Evolutionary conservation across 2,329 filamentous ascomycete genomes (phyloP), one percentile per base, ranked within the genome.

Genomic region (Penicillium occitanis): DNA sequence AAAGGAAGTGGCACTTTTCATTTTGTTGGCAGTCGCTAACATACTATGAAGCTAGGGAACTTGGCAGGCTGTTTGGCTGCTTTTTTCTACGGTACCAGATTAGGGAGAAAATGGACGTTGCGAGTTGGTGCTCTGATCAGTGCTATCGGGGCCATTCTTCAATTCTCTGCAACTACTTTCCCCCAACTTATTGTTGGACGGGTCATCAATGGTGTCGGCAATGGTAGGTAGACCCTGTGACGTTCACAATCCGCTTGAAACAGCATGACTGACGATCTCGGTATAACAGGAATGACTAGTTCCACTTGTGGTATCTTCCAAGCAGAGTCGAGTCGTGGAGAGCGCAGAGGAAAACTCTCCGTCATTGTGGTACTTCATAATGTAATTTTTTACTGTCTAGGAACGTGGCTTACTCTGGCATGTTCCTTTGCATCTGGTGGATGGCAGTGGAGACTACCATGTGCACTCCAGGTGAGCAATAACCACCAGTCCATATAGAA

Each of bases 281-380:
- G 10, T 19, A 44, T n/a, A 19, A 44, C 42, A 44, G 42, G 42
- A 19, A 44, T 44, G 42, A 44, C 17, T 10, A 44, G 42, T 44
- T 44, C 42, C 17, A 44, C 42, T 19, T 44, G 42, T 44, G 42
- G 42, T n/a, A 44, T 44, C 7, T 44, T 44, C 19, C 42, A 44
- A 44, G 42, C 42, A 10, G 81, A 83, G 66, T 81, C 79, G 69
- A 79, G 79, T 2, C 77, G 73, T 61, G 80, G 83, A 0, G 81
- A 81, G 65, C 85, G 85, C 71, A 80, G 84, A 61, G 85, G 85
- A 58, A 79, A 85, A 28, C 75, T 86, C 61, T 86, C 86, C 68
- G 85, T 84, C 70, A 84, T 86, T 66, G 83, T 78, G 71, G 82
- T 65, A 5, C 22, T 70, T n/a, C 62, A 64, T n/a, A 70, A 70